Evolutionary conservation across 805 yeast species (phyloP), one percentile per base, ranked within the genome.

Genomic region (Cyberlindnera euphorbiiphila): DNA sequence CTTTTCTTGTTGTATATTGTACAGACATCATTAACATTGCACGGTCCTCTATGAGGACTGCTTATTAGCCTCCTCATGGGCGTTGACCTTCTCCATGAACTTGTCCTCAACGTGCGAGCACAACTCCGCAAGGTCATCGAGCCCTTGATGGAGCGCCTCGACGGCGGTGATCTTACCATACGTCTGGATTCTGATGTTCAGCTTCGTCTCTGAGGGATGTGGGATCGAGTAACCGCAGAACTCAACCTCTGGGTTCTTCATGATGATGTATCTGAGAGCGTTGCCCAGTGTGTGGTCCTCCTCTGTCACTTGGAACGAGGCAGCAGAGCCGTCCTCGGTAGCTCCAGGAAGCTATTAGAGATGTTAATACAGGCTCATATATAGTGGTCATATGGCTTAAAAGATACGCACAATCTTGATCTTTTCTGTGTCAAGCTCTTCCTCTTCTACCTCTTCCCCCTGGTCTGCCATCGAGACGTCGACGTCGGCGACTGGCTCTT

Each of bases 201-300:
- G 68, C 50, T 84, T 82, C 43, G 86, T 72, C 64, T 93, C 98
- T 24, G 96, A 85, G 14, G 98, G 98, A 64, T 93, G 98, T 9
- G 98, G 98, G 50, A 93, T 93, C 29, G 97, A 87, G 66, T 93
- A 93, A 39, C 98, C 98, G 59, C 98, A 91, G 61, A 93, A 93
- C 59, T 93, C 98, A 18, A 93, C 98, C 49, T 88, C 95, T 25
- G 97, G 96, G 57, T 93, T 93, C 66, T 91, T 89, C 95, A 93
- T 88, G 52, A 93, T 87, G 59, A 91, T 79, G 63, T 88, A 89
- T 60, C 97, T 79, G 36, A 93, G 73, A 6, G 98, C 84, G 56
- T 93, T 93, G 17, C 98, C 98, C 34, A 93, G 65, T 1, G 98
- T 93, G 60, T 93, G 98, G 64, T 93, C 98, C 62, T 93, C 98